These are phyloP conservation scores for Ophiorrhiza pumila DNA, from an alignment of 257 asterid genomes.

Conservation along the genomic window DNA sequence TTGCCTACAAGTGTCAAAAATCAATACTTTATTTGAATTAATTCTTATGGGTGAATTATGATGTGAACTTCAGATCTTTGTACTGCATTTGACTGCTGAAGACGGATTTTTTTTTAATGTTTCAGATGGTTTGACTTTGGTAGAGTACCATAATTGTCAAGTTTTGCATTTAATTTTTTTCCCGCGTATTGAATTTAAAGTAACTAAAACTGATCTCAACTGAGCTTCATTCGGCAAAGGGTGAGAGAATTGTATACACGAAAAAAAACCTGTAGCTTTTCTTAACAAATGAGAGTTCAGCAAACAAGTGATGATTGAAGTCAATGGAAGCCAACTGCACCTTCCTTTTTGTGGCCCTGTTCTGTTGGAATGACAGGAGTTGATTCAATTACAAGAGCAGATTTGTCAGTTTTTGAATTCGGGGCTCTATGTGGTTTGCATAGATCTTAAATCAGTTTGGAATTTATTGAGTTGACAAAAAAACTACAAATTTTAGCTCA, in stretches of 20 bases:
- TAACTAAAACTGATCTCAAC: no score
- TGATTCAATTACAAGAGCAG: background rate
- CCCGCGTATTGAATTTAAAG: no score
- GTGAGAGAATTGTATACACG: background rate
- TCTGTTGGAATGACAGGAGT: background rate
- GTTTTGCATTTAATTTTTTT: background rate
- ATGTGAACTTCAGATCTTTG: background rate
- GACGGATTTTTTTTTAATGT: background rate
- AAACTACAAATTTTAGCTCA: background rate
- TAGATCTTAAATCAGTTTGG: background rate
- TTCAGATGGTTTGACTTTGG: background rate
- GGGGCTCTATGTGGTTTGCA: no score
- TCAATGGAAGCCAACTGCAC: background rate
- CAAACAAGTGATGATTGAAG: background rate
- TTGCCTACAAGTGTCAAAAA: background rate
- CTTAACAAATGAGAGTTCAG: background rate
- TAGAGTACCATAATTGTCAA: background rate
- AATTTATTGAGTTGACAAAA: background rate
- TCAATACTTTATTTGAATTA: background rate
- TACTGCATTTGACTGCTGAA: background rate
- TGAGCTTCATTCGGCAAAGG: background rate
- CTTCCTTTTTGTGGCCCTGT: background rate
- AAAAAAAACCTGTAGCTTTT: background rate
- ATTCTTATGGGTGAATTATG: background rate
- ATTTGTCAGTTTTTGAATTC: background rate